Evolutionary conservation across 2,329 filamentous ascomycete genomes (phyloP).

Genomic region (Neopestalotiopsis sp.): DNA sequence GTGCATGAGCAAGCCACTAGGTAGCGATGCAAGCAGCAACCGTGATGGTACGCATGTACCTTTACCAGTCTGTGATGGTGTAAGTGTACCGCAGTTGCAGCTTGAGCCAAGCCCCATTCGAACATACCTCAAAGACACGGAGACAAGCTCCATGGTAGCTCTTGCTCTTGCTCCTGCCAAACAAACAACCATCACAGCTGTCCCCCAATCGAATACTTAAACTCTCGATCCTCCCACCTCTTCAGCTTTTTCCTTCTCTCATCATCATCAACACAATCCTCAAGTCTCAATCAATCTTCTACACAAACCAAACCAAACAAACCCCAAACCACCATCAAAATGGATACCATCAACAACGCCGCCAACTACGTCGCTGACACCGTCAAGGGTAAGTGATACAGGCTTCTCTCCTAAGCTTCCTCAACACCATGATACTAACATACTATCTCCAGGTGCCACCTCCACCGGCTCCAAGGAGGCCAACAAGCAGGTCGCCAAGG

Average conservation of each 20-base stretch:
- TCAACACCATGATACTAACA: background rate
- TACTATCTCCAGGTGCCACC: slow-evolving; percentile 33
- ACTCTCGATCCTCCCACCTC: slow-evolving; percentile 9
- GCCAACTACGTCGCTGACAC: slow-evolving; percentile 70
- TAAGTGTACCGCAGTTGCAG: background rate
- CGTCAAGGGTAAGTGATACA: slow-evolving; percentile 47
- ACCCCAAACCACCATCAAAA: slow-evolving; percentile 34
- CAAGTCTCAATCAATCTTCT: slow-evolving; percentile 16
- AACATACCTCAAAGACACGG: background rate
- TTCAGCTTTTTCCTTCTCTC: slow-evolving; percentile 2
- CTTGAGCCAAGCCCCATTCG: background rate
- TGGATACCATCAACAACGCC: slow-evolving; percentile 59
- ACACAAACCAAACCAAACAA: slow-evolving; percentile 15
- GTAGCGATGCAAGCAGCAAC: background rate
- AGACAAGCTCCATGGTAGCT: background rate
- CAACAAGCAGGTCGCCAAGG: slow-evolving; percentile 71
- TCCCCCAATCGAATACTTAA: slow-evolving; percentile 13
- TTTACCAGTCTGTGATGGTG: background rate
- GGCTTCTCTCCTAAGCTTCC: background rate
- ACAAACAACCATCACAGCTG: slow-evolving; percentile 1
- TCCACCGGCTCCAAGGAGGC: slow-evolving; percentile 64
- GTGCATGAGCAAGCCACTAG: background rate
- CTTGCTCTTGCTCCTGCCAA: slow-evolving; percentile 3
- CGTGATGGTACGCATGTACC: background rate
- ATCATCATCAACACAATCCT: slow-evolving; percentile 10